Percentiles rank a stretch among this genome's conserved stretches.
Conservation (phyloP, 805 yeast species). For the Kuraishia borneana region DNA sequence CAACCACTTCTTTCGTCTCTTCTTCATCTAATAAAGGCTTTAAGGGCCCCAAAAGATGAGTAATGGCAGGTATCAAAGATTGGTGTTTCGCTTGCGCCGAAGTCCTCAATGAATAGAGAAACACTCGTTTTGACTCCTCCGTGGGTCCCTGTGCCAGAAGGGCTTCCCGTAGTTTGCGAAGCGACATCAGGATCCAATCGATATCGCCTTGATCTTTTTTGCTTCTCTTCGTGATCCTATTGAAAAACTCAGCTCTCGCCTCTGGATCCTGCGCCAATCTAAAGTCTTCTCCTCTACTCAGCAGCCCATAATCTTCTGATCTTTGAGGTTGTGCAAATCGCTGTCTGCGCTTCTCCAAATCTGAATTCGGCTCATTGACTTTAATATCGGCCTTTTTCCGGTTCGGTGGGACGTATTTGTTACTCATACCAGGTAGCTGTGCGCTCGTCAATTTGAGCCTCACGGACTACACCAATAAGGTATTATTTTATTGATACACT, state of each 20-base stretch:
- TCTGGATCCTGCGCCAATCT: slow-evolving; percentile 31
- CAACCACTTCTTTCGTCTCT: slow-evolving; percentile 28
- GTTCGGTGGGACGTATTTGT: too few species aligned
- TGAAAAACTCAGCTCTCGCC: slow-evolving; percentile 30
- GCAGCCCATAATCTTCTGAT: slow-evolving; percentile 32
- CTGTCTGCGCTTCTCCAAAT: not conserved
- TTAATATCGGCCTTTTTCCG: too few species aligned
- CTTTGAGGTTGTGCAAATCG: slow-evolving; percentile 6
- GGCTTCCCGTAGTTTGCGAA: slow-evolving; percentile 47
- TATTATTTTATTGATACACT: too few species aligned
- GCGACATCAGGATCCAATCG: slow-evolving; percentile 24
- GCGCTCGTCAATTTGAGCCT: too few species aligned
- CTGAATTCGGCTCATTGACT: too few species aligned
- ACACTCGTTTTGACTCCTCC: slow-evolving; percentile 31
- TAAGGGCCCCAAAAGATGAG: slow-evolving; percentile 23
- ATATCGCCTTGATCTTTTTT: slow-evolving; percentile 3
- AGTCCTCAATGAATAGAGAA: slow-evolving; percentile 33
- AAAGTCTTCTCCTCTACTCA: slow-evolving; percentile 50
- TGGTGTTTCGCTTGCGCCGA: slow-evolving; percentile 36
- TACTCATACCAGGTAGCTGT: too few species aligned
- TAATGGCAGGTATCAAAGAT: slow-evolving; percentile 43
- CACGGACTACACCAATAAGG: too few species aligned
- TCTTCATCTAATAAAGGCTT: slow-evolving; percentile 9
- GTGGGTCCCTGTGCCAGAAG: slow-evolving; percentile 25
- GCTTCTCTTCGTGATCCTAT: slow-evolving; percentile 19